A percentile compares a stretch with the other conserved stretches of the same genome.
phyloP scores from a whole-genome alignment of 116 monocot species.

The Dioscorea cayenensis region DNA sequence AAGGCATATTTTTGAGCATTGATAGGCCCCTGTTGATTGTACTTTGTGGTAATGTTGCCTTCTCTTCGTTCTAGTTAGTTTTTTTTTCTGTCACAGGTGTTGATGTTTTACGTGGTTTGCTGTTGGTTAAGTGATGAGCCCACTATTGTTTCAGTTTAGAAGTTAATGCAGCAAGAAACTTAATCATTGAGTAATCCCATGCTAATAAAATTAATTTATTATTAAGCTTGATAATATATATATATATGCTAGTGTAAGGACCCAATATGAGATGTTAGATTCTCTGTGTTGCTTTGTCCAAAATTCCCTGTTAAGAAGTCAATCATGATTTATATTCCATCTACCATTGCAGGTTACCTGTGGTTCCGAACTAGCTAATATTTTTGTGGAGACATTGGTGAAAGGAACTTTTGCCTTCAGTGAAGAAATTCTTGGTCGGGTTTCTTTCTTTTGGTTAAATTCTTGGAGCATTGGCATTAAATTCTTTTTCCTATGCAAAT shows the following conservation, averaged over 20 bases:
- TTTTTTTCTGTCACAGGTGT: background rate
- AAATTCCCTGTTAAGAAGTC: background rate
- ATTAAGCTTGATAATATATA: too few relatives aligned
- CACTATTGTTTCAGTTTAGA: background rate
- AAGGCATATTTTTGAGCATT: background rate
- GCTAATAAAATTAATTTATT: background rate
- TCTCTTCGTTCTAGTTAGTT: background rate
- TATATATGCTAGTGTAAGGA: too few relatives aligned
- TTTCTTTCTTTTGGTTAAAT: conserved; percentile 5
- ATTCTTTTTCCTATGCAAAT: background rate
- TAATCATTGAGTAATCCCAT: background rate
- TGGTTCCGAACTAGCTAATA: conserved; percentile 72
- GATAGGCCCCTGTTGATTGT: too few relatives aligned
- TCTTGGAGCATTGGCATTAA: background rate
- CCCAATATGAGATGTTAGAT: too few relatives aligned
- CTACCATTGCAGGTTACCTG: conserved; percentile 59
- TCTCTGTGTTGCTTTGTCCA: background rate
- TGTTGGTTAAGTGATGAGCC: background rate
- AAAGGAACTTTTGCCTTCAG: conserved; percentile 59
- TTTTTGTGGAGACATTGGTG: conserved; percentile 76
- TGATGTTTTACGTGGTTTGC: background rate
- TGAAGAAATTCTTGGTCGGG: conserved; percentile 70
- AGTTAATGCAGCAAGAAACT: background rate
- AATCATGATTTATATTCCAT: background rate
- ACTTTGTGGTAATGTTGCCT: background rate